phyloP scores from a whole-genome alignment of 352 stramenopile species.

The Phytophthora meadii region DNA sequence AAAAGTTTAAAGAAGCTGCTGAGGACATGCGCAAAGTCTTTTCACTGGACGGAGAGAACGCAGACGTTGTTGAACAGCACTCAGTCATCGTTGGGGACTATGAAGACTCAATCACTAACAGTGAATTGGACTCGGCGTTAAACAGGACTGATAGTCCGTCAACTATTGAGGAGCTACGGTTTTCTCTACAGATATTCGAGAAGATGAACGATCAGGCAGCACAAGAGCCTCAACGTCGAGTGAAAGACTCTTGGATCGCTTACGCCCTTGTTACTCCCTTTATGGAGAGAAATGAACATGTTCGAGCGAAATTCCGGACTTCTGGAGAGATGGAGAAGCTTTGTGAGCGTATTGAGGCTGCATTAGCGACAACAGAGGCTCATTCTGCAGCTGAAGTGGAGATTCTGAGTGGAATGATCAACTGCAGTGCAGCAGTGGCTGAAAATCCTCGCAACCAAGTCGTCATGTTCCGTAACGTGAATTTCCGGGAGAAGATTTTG shows the following conservation, averaged over 20 bases:
- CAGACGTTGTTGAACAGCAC: constrained; percentile 73
- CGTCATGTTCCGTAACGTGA: constrained; percentile 47
- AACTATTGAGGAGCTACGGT: constrained; percentile 52
- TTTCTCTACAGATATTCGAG: constrained; percentile 51
- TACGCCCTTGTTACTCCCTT: constrained; percentile 65
- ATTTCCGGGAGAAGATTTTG: constrained; percentile 43
- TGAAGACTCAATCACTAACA: constrained; percentile 55
- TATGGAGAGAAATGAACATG: constrained; percentile 54
- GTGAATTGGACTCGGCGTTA: constrained; percentile 35
- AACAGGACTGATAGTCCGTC: constrained; percentile 1
- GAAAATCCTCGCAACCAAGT: constrained; percentile 66
- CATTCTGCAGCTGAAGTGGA: constrained; percentile 19
- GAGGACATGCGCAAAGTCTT: constrained; percentile 64
- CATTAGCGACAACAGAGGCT: constrained; percentile 7
- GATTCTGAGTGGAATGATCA: constrained; percentile 54
- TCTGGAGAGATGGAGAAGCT: constrained; percentile 59
- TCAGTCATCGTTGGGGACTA: constrained; percentile 79
- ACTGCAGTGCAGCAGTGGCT: constrained; percentile 43
- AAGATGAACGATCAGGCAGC: constrained; percentile 46
- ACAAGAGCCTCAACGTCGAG: background rate
- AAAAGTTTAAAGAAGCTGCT: constrained; percentile 55
- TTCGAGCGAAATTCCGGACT: constrained; percentile 61
- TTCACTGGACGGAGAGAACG: constrained; percentile 52
- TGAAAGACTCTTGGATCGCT: constrained; percentile 40
- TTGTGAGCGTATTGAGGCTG: constrained; percentile 38